Conservation (phyloP, 306 rosid genomes). For the apple (Malus domestica) region ASM211411v1 NC_041791.1:11036501-11037000, state of each 20-base stretch:
- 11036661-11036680: constrained; percentile 46
- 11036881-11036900: constrained; percentile 10
- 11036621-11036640: constrained; percentile 3
- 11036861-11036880: constrained; percentile 8
- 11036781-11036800: constrained; percentile 97
- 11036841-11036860: constrained; percentile 20
- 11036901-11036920: constrained; percentile 8
- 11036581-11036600: background rate
- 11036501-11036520: background rate
- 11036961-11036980: constrained; percentile 62
- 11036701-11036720: constrained; percentile 45
- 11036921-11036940: constrained; percentile 24
- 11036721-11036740: constrained; percentile 93
- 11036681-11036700: constrained; percentile 28
- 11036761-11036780: constrained; percentile 93
- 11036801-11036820: constrained; percentile 81
- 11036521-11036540: background rate
- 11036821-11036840: constrained; percentile 52
- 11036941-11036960: constrained; percentile 87
- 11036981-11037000: constrained; percentile 89
- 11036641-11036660: constrained; percentile 6
- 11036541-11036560: constrained; percentile 3
- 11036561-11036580: background rate
- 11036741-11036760: constrained; percentile 94
- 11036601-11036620: constrained; percentile 6